A percentile compares a stretch with the other conserved stretches of the same genome.
phyloP scores from a whole-genome alignment of 2,329 filamentous ascomycete genomes.

The Clonostachys rhizophaga region DNA sequence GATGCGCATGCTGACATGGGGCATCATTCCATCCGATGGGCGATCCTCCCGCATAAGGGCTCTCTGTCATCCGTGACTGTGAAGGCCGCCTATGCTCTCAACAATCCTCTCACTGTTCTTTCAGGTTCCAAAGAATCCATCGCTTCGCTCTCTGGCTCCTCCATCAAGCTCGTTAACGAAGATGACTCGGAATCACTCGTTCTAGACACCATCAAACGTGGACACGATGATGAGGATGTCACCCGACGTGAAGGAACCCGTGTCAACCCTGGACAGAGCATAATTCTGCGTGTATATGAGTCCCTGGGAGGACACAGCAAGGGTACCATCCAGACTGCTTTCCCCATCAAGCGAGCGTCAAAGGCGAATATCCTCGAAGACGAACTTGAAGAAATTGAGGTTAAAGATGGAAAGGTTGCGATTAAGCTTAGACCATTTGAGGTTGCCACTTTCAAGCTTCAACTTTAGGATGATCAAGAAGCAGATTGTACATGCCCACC shows the following conservation, averaged over 20 bases:
- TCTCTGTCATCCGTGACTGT: constrained; percentile 69
- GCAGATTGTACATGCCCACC: constrained; percentile 14
- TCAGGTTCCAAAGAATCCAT: constrained; percentile 18
- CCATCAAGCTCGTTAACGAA: constrained; percentile 64
- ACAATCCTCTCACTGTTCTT: constrained; percentile 61
- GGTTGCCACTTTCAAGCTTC: constrained; percentile 73
- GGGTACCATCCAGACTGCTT: constrained; percentile 62
- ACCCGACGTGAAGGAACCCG: constrained; percentile 56
- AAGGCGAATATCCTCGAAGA: constrained; percentile 91
- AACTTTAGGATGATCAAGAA: constrained; percentile 31
- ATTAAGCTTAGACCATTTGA: constrained; percentile 77
- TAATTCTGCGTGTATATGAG: constrained; percentile 85
- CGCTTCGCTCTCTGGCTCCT: constrained; percentile 20
- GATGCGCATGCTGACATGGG: constrained; percentile 96
- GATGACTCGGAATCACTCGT: constrained; percentile 57
- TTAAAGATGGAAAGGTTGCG: constrained; percentile 44
- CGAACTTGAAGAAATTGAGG: constrained; percentile 62
- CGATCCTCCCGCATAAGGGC: constrained; percentile 80
- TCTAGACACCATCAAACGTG: constrained; percentile 87
- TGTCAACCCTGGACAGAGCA: constrained; percentile 66
- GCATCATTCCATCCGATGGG: constrained; percentile 80
- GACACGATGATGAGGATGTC: constrained; percentile 80
- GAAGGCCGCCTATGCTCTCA: constrained; percentile 83
- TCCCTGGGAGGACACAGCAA: constrained; percentile 76
- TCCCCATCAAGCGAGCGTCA: constrained; percentile 70